A percentile compares a stretch with the other conserved stretches of the same genome.
phyloP scores from a whole-genome alignment of 306 rosid genomes.

The Quercus alba region DNA sequence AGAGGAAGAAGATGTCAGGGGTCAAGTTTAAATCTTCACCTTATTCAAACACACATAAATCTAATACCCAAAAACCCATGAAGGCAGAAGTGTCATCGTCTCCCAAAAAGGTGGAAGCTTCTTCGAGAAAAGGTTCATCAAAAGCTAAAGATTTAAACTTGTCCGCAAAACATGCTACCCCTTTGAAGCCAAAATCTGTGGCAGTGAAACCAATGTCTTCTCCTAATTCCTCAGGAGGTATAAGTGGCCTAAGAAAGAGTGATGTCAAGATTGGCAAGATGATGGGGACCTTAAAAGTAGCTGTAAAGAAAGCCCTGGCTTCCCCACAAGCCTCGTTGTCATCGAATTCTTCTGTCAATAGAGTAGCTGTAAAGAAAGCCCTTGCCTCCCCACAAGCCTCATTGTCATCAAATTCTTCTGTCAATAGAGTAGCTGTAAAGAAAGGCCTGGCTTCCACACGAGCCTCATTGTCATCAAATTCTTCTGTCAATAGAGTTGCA shows the following conservation, averaged over 20 bases:
- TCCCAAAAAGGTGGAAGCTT: conserved; percentile 27
- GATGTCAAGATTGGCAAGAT: conserved; percentile 41
- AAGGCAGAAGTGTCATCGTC: conserved; percentile 39
- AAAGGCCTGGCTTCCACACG: conserved; percentile 33
- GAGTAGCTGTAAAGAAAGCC: conserved; percentile 40
- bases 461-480: conserved; percentile 35
- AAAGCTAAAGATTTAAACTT: conserved; percentile 30
- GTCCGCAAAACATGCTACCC: conserved; percentile 29
- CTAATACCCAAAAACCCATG: conserved; percentile 26
- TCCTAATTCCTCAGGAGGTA: conserved; percentile 26
- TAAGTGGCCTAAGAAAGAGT: conserved; percentile 23
- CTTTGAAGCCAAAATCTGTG: conserved; percentile 33
- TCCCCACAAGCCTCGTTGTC: conserved; percentile 33
- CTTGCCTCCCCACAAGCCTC: conserved; percentile 25
- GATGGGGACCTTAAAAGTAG: conserved; percentile 26
- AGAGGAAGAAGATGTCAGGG: conserved; percentile 36
- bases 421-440: conserved; percentile 28
- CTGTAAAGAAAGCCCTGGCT: conserved; percentile 39
- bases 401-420: conserved; percentile 44
- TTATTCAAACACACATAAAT: conserved; percentile 17
- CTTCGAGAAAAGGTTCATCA: conserved; percentile 21
- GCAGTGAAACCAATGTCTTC: conserved; percentile 33
- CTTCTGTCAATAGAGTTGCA: conserved; percentile 38
- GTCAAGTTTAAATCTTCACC: conserved; percentile 33
- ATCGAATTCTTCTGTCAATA: conserved; percentile 33